Conservation (phyloP, 2,329 filamentous ascomycete species). For the Hirsutella minnesotensis region DNA sequence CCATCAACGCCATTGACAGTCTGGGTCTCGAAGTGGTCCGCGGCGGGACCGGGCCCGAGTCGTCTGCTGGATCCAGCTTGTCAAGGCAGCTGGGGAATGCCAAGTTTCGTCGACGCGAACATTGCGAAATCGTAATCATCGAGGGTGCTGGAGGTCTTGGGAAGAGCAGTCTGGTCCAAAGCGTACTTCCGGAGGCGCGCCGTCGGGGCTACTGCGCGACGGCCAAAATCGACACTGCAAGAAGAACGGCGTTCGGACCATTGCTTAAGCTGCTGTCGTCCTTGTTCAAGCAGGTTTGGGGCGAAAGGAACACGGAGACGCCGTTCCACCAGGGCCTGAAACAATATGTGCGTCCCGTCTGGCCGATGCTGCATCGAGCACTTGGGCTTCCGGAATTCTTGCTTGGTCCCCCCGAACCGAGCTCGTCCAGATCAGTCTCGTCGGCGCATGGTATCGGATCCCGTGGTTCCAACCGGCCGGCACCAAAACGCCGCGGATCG, state of each 20-base stretch:
- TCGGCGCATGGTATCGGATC: constrained; percentile 18
- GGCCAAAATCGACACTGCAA: constrained; percentile 52
- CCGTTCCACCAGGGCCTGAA: constrained; percentile 49
- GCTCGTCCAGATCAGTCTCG: constrained; percentile 22
- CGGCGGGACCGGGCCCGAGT: constrained; percentile 27
- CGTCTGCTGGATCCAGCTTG: constrained; percentile 31
- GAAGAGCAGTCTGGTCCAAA: constrained; percentile 53
- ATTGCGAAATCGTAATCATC: constrained; percentile 51
- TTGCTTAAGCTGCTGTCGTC: constrained; percentile 53
- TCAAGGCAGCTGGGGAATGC: constrained; percentile 42
- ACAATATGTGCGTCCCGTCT: constrained; percentile 50
- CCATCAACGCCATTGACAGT: constrained; percentile 33
- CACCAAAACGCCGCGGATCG: constrained; percentile 32
- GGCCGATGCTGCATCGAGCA: constrained; percentile 50
- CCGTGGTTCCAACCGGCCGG: constrained; percentile 19
- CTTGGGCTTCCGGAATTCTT: constrained; percentile 60
- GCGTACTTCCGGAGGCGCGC: constrained; percentile 47
- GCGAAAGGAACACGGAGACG: constrained; percentile 53
- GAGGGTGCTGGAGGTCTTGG: constrained; percentile 52
- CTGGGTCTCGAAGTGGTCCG: constrained; percentile 29
- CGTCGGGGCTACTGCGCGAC: constrained; percentile 53
- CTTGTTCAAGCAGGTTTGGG: constrained; percentile 56
- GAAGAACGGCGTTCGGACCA: constrained; percentile 49
- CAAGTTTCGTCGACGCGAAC: constrained; percentile 49
- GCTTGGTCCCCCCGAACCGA: constrained; percentile 35